Evolutionary conservation across 2,329 filamentous ascomycete genomes (phyloP).

Genomic region (Xylaria arbuscula): DNA sequence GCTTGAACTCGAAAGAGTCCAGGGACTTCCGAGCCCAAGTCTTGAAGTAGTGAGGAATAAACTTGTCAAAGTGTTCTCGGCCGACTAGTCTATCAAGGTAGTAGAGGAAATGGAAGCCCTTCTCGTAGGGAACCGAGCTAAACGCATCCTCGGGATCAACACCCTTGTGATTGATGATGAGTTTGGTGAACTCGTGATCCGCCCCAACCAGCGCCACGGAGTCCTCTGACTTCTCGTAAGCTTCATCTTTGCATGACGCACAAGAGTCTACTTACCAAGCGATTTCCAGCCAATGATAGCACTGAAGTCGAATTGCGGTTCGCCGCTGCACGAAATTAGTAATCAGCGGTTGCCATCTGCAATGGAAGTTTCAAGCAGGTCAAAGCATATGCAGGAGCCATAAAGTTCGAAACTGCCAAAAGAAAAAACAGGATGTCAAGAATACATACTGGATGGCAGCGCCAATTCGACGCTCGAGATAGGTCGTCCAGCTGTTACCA

Average conservation of each 20-base stretch:
- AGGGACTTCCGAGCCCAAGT: conserved; percentile 87
- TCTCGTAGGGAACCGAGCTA: conserved; percentile 92
- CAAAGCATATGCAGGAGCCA: neutral
- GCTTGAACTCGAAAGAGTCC: conserved; percentile 94
- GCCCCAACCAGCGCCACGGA: conserved; percentile 80
- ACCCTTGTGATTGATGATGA: conserved; percentile 86
- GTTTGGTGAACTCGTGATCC: conserved; percentile 92
- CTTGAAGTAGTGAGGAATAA: conserved; percentile 94
- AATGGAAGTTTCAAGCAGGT: neutral
- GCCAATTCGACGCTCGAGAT: conserved; percentile 87
- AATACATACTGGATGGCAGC: conserved; percentile 71
- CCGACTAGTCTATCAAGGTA: conserved; percentile 88
- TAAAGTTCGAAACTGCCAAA: conserved; percentile 5
- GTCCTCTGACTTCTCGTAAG: conserved; percentile 65
- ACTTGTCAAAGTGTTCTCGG: conserved; percentile 89
- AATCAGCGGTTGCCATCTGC: conserved; percentile 18
- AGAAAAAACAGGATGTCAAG: neutral
- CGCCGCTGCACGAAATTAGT: conserved; percentile 59
- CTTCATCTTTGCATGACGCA: neutral
- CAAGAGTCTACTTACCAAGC: conserved; percentile 61
- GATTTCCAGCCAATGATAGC: conserved; percentile 96
- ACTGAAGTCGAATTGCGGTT: conserved; percentile 89
- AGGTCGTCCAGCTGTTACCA: conserved; percentile 78
- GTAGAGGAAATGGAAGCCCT: conserved; percentile 94
- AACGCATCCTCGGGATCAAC: conserved; percentile 97